These are phyloP conservation scores for Candida corydali DNA, from an alignment of 805 yeast species.

Conservation along the genomic window DNA sequence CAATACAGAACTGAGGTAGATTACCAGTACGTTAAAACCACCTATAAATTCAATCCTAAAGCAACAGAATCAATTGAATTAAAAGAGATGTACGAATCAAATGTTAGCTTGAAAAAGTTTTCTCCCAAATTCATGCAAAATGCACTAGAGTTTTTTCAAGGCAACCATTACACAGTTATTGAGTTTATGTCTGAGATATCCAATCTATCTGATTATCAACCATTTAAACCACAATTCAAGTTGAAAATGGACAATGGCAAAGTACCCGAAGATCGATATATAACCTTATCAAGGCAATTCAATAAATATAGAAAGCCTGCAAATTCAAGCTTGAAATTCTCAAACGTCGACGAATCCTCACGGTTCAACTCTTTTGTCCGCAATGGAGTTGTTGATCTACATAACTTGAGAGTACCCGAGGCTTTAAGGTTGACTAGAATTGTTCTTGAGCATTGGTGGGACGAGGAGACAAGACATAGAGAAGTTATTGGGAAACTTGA, in stretches of 20 bases:
- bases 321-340: background rate
- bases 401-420: slow-evolving; percentile 44
- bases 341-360: background rate
- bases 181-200: slow-evolving; percentile 3
- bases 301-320: background rate
- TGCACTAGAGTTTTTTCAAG: slow-evolving; percentile 41
- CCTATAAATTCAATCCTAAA: slow-evolving; percentile 13
- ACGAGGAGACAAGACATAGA: slow-evolving; percentile 44
- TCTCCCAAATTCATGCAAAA: slow-evolving; percentile 35
- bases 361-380: slow-evolving; percentile 5
- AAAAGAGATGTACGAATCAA: slow-evolving; percentile 25
- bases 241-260: background rate
- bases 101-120: slow-evolving; percentile 29
- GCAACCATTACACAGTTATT: slow-evolving; percentile 34
- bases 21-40: slow-evolving; percentile 4
- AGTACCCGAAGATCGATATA: slow-evolving; percentile 3
- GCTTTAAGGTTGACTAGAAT: slow-evolving; percentile 38
- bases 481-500: slow-evolving; percentile 32
- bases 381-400: slow-evolving; percentile 47
- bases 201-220: background rate
- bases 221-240: slow-evolving; percentile 3
- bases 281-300: slow-evolving; percentile 1
- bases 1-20: background rate
- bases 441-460: slow-evolving; percentile 60
- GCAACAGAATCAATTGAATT: slow-evolving; percentile 30